Evolutionary conservation across 2,329 filamentous ascomycete genomes (phyloP), one percentile per base, ranked within the genome.

Genomic region (Diaporthe humulicola): DNA sequence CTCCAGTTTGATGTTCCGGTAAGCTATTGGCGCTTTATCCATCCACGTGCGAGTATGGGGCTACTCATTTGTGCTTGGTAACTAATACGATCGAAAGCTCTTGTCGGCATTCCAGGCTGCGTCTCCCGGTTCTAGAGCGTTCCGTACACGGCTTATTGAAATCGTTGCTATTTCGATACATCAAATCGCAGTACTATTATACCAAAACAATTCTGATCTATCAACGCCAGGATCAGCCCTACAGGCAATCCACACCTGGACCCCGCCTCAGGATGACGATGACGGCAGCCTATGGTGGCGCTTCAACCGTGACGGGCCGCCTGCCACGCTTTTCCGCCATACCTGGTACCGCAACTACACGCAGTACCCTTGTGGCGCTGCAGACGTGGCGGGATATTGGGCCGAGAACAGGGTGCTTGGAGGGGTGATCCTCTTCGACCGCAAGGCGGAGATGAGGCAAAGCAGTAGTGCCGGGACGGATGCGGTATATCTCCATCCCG

Each of bases 61-160:
- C 25, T 28, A 5, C 22, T 52, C n/a, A n/a, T n/a, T n/a, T 28
- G n/a, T 14, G 14, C 1, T 52, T 6, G 1, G 7, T 52, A 8
- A 28, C n/a, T 52, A 52, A 52, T 3, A 52, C 25, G 4, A 52
- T 0, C 48, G n/a, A 25, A 28, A 52, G 48, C 48, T 52, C 48
- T 52, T 52, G 1, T 52, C 48, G 42, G 77, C 71, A 0, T 83
- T 77, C 73, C 76, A 77, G 19, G 76, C 78, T 9, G 77, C 81
- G 0, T 61, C 77, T 1, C 77, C 71, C 3, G 78, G 75, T 4
- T 82, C 81, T 2, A 71, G 74, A 19, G 70, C 75, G 0, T 84
- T 83, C 69, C 71, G 80, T 0, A 78, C 77, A n/a, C 74, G 79
- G 1, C 76, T 84, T 7, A 80, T 84, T 15, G 82, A 84, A 70